Evolutionary conservation across 2,329 filamentous ascomycete genomes (phyloP).

Genomic region (Verticillium klebahnii): DNA sequence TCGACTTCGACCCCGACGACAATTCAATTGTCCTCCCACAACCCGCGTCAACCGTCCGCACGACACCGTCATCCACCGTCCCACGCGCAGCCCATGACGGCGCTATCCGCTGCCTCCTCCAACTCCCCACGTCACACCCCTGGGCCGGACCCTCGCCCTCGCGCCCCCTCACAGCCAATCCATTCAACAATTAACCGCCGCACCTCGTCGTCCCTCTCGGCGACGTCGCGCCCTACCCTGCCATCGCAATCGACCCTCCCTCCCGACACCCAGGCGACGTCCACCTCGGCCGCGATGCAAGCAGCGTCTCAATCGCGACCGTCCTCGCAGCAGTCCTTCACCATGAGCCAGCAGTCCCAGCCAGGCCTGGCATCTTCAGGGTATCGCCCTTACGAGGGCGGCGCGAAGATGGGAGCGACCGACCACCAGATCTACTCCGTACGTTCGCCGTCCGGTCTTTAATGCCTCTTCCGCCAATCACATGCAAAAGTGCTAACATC

Average conservation of each 20-base stretch:
- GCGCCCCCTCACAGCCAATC: neutral
- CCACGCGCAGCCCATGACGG: neutral
- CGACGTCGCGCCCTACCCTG: neutral
- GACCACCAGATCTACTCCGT: conserved; percentile 59
- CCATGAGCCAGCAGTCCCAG: conserved; percentile 52
- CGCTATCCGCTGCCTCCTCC: neutral
- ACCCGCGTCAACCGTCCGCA: neutral
- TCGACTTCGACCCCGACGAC: neutral
- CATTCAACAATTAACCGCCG: neutral
- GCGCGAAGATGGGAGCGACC: conserved; percentile 23
- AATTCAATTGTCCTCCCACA: neutral
- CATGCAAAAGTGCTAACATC: conserved; percentile 26
- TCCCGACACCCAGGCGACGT: neutral
- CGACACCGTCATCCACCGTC: neutral
- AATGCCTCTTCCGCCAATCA: conserved; percentile 4
- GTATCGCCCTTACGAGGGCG: conserved; percentile 36
- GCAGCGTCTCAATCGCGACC: conserved; percentile 27
- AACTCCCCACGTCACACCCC: neutral
- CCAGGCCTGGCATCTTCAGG: conserved; percentile 25
- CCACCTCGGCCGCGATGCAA: neutral
- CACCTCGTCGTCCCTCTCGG: neutral
- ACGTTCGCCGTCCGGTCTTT: conserved; percentile 17
- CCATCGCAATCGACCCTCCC: neutral
- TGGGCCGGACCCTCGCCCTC: neutral
- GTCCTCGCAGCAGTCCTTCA: conserved; percentile 52